Evolutionary conservation across 2,329 filamentous ascomycete species (phyloP), one percentile per base, ranked within the genome.

Genomic region (Ophiostoma populinum): DNA sequence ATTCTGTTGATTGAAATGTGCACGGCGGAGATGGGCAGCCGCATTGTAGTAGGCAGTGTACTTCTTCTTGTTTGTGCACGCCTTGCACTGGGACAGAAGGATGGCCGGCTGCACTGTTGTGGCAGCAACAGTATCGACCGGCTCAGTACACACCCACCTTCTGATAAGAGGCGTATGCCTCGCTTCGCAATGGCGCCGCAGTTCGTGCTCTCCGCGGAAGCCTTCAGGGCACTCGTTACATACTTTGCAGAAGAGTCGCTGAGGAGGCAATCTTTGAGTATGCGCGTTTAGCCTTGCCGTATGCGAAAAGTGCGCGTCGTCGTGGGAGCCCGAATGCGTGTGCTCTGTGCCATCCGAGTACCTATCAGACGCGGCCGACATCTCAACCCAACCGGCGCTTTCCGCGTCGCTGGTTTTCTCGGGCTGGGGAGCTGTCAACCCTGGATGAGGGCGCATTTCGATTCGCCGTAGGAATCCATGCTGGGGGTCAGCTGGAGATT

Each of bases 11-110:
- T 79, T 80, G 63, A 94, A 95, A 52, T 95, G 87, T 0, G 79
- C 80, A 32, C 86, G 75, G 32, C 86, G 71, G 6, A 95, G 66
- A 52, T 95, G 87, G 1, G 86, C 86, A 0, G 85, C 86, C 1
- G 85, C 86, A 48, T 95, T 94, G 57, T 95, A 94, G 57, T 93
- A 90, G 9, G 81, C 82, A 4, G 80, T 80, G 47, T 95, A 95
- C 39, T 70, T 69, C 60, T 93, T 93, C 39, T 67, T 61, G 26
- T 67, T 67, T 29, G 67, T 67, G 53, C 87, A 95, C 32, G 80
- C 71, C 56, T 92, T 92, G 67, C 86, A 94, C 46, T 79, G 67
- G 13, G 59, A 58, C 8, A 72, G 52, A 0, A 67, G 61, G 36
- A 70, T 59, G 3, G 62, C 51, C 2, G 67, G 67, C 37, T 61